phyloP scores from a whole-genome alignment of 2,329 filamentous ascomycete genomes.

The Epichloe uncinata region DNA sequence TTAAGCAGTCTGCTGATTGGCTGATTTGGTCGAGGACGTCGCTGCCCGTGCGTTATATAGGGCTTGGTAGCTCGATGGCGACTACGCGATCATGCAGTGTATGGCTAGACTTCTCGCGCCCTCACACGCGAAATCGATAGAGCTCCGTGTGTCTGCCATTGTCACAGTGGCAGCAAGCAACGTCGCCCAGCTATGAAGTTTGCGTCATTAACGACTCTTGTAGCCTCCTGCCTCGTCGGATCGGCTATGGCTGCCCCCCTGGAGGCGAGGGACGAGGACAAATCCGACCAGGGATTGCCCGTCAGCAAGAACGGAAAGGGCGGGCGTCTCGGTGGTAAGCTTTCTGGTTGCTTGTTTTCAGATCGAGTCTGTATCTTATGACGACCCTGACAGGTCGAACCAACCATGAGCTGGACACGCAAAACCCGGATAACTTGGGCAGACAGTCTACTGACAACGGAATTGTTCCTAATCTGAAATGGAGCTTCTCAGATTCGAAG shows the following conservation, averaged over 20 bases:
- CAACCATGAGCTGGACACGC: conserved; percentile 44
- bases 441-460: conserved; percentile 49
- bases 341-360: conserved; percentile 21
- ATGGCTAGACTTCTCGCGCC: no score
- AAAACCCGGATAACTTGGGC: conserved; percentile 52
- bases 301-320: conserved; percentile 45
- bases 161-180: background rate
- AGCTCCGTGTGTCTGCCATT: background rate
- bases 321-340: conserved; percentile 40
- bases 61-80: no score
- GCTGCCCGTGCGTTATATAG: no score
- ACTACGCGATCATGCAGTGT: no score
- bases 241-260: conserved; percentile 10
- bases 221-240: conserved; percentile 6
- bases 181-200: conserved; percentile 7
- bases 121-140: no score
- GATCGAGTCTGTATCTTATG: conserved; percentile 24
- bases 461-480: conserved; percentile 52
- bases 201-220: conserved; percentile 1
- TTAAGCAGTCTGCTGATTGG: no score
- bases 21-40: no score
- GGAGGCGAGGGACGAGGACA: conserved; percentile 11
- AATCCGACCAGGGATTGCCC: conserved; percentile 40
- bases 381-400: conserved; percentile 39
- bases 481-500: conserved; percentile 57